Evolutionary conservation across 331 rosid genomes (phyloP).

Genomic region (Acacia concinna): DNA sequence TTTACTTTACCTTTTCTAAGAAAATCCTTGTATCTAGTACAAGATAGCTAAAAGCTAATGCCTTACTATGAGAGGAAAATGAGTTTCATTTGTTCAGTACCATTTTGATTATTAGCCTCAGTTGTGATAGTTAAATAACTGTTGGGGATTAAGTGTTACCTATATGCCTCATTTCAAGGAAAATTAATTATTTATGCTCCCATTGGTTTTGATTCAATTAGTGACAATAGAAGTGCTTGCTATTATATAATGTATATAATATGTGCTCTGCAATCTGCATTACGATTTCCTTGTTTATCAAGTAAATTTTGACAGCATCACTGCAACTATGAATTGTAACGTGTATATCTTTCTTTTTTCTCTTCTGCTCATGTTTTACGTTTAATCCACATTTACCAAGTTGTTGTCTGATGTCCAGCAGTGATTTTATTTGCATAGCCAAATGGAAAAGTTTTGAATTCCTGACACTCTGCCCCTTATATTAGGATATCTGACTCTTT

Average conservation of each 20-base stretch:
- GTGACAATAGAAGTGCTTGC: neutral
- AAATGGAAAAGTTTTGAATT: neutral
- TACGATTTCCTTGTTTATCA: slow-evolving; percentile 20
- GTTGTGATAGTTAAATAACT: slow-evolving; percentile 5
- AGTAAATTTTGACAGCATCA: slow-evolving; percentile 15
- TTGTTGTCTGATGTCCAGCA: slow-evolving; percentile 3
- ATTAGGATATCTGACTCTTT: slow-evolving; percentile 13
- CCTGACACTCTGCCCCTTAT: slow-evolving; percentile 10
- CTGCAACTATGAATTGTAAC: slow-evolving; percentile 2
- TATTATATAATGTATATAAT: neutral
- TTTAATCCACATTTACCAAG: slow-evolving; percentile 6
- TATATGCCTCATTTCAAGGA: too few relatives aligned
- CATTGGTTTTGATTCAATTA: neutral
- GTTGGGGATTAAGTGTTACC: too few relatives aligned
- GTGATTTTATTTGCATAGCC: neutral
- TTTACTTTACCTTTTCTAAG: slow-evolving; percentile 26
- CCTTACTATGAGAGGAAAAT: slow-evolving; percentile 6
- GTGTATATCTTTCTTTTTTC: neutral
- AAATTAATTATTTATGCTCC: too few relatives aligned
- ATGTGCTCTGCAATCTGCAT: neutral
- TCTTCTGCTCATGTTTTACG: slow-evolving; percentile 1
- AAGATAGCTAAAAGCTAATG: slow-evolving; percentile 10
- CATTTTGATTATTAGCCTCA: slow-evolving; percentile 20
- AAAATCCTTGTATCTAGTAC: slow-evolving; percentile 9
- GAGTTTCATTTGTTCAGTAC: slow-evolving; percentile 2